A percentile compares a stretch with the other conserved stretches of the same genome.
Evolutionary conservation across 768 basidiomycete genomes (phyloP).

Genomic region (Agrocybe pediades): DNA sequence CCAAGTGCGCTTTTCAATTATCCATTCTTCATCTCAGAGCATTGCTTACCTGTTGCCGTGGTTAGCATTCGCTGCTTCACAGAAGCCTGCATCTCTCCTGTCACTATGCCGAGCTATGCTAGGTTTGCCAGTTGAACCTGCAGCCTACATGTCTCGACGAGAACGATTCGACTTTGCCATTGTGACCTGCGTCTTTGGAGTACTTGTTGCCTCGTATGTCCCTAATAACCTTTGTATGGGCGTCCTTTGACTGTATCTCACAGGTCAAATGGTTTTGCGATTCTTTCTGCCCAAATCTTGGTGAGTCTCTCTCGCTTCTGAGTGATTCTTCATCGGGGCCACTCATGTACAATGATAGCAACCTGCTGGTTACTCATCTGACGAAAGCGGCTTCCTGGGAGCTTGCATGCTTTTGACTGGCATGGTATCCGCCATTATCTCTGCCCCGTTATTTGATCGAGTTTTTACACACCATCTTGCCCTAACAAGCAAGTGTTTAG

Average conservation of each 20-base stretch:
- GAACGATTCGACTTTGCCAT: slow-evolving; percentile 76
- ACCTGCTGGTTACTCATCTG: slow-evolving; percentile 72
- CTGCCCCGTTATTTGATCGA: slow-evolving; percentile 79
- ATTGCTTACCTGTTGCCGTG: no score
- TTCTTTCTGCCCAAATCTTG: slow-evolving; percentile 69
- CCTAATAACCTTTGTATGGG: neutral
- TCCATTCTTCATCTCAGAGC: neutral
- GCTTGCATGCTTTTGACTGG: slow-evolving; percentile 69
- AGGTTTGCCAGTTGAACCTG: slow-evolving; percentile 41
- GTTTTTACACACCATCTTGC: slow-evolving; percentile 78
- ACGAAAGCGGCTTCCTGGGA: slow-evolving; percentile 70
- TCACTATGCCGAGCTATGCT: slow-evolving; percentile 57
- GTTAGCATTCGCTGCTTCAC: slow-evolving; percentile 65
- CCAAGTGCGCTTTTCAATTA: slow-evolving; percentile 57
- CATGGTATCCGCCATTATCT: slow-evolving; percentile 64
- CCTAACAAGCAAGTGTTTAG: slow-evolving; percentile 54
- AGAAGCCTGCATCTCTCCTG: slow-evolving; percentile 49
- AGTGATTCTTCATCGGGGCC: neutral
- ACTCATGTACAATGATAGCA: slow-evolving; percentile 38
- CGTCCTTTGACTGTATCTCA: neutral
- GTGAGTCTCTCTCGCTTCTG: slow-evolving; percentile 38
- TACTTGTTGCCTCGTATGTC: slow-evolving; percentile 62
- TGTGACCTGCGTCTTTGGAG: slow-evolving; percentile 59
- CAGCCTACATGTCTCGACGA: slow-evolving; percentile 58
- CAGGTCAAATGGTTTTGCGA: slow-evolving; percentile 64